These are phyloP conservation scores for Dryas integrifolia DNA, from an alignment of 331 rosid genomes.

Conservation along the genomic window DNA sequence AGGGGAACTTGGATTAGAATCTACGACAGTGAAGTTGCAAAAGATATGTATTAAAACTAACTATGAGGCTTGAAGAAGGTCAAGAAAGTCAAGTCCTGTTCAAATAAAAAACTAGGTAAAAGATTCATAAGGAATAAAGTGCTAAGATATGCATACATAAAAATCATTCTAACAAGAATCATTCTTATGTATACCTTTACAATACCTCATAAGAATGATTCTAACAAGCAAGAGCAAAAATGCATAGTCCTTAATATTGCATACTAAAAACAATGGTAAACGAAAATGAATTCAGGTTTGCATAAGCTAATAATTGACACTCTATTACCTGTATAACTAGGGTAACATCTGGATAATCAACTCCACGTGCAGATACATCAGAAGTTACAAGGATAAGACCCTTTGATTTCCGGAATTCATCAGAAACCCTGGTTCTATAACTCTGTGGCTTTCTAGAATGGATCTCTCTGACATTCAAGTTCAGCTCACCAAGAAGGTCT, in stretches of 20 bases:
- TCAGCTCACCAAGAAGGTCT: slow-evolving; percentile 76
- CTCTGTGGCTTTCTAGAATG: slow-evolving; percentile 93
- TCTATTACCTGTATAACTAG: slow-evolving; percentile 77
- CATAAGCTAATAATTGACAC: background rate
- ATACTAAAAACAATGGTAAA: background rate
- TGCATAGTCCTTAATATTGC: background rate
- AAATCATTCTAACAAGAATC: too few species aligned
- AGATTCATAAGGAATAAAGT: too few species aligned
- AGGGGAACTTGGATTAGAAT: background rate
- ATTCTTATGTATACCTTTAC: background rate
- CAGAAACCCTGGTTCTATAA: slow-evolving; percentile 88
- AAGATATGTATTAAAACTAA: background rate
- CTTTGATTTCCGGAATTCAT: slow-evolving; percentile 92
- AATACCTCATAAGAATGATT: background rate
- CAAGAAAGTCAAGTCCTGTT: background rate
- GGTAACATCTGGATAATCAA: slow-evolving; percentile 93
- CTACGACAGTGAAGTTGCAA: background rate
- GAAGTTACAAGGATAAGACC: slow-evolving; percentile 89
- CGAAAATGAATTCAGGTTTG: background rate
- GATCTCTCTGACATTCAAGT: slow-evolving; percentile 91
- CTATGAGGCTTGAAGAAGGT: background rate
- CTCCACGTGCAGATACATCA: slow-evolving; percentile 98
- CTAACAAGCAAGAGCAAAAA: background rate
- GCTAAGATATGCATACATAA: too few species aligned
- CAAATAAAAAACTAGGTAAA: background rate